Percentiles rank a stretch among this genome's conserved stretches.
phyloP scores from a whole-genome alignment of 345 rosid genomes.

The Salix arbutifolia region DNA sequence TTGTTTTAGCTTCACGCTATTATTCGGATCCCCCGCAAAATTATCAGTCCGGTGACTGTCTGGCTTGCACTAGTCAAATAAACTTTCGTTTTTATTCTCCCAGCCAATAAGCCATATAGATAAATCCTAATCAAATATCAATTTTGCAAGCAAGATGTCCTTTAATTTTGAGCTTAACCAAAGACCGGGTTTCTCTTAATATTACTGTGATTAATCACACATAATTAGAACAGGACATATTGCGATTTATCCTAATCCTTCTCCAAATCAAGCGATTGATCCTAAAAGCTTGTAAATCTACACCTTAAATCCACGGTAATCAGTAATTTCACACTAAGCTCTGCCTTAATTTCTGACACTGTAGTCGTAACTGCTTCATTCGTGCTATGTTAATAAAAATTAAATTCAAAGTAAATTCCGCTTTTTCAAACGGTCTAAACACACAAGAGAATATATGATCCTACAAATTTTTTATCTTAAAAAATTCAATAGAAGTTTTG shows the following conservation, averaged over 20 bases:
- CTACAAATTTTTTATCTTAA: not conserved
- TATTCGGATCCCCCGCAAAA: too few relatives aligned
- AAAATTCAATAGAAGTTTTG: not conserved
- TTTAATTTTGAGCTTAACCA: too few relatives aligned
- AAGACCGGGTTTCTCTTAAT: too few relatives aligned
- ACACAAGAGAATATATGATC: not conserved
- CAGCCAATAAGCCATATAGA: too few relatives aligned
- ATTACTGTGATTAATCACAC: too few relatives aligned
- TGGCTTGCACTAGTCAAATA: too few relatives aligned
- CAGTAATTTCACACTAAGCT: not conserved
- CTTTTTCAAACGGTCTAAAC: not conserved
- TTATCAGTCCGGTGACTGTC: too few relatives aligned
- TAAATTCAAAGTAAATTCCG: not conserved
- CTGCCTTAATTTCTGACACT: not conserved
- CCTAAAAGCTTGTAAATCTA: not conserved
- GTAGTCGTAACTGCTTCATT: not conserved
- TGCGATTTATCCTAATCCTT: not conserved
- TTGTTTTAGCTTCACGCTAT: too few relatives aligned
- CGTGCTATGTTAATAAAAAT: not conserved
- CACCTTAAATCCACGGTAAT: not conserved
- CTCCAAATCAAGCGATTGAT: not conserved
- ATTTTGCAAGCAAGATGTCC: too few relatives aligned
- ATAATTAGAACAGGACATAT: too few relatives aligned
- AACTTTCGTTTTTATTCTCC: too few relatives aligned
- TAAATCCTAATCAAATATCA: too few relatives aligned